These are phyloP conservation scores for Closterium sp. DNA, from an alignment of 139 green algal species.

Conservation along the genomic window DNA sequence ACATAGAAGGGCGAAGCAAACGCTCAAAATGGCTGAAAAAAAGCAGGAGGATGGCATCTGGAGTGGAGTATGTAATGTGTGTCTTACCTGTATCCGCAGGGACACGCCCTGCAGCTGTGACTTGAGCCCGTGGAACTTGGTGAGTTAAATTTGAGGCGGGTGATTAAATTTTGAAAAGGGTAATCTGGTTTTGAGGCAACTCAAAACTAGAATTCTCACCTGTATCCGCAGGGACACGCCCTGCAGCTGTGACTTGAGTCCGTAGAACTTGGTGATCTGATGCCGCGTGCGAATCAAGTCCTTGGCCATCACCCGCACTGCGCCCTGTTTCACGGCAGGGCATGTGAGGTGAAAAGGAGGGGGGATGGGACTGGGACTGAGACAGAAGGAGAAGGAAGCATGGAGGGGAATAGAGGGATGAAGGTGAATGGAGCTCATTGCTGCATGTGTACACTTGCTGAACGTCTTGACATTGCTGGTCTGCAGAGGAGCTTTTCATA, in stretches of 20 bases:
- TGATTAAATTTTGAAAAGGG: no score
- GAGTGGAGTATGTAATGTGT: no score
- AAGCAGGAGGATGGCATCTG: no score
- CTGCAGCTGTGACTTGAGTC: conserved; percentile 94
- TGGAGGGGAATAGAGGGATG: not conserved
- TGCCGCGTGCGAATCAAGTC: conserved; percentile 94
- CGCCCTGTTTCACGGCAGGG: conserved; percentile 67
- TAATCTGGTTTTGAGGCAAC: no score
- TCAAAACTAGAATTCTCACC: no score
- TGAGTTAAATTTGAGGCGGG: no score
- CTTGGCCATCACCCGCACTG: conserved; percentile 98
- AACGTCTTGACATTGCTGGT: no score
- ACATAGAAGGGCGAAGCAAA: no score
- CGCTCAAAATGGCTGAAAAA: no score
- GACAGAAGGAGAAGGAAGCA: no score
- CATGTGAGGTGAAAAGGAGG: not conserved
- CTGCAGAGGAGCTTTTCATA: no score
- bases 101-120: conserved; percentile 96
- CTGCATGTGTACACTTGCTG: not conserved
- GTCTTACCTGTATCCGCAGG: conserved; percentile 77
- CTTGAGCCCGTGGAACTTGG: conserved; percentile 94
- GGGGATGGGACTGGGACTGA: no score
- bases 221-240: conserved; percentile 90
- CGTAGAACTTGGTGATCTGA: conserved; percentile 96
- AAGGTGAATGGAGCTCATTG: not conserved